These are phyloP conservation scores for Diversispora epigaea DNA, from an alignment of 192 early-diverging fungal genomes.

Conservation along the genomic window DNA sequence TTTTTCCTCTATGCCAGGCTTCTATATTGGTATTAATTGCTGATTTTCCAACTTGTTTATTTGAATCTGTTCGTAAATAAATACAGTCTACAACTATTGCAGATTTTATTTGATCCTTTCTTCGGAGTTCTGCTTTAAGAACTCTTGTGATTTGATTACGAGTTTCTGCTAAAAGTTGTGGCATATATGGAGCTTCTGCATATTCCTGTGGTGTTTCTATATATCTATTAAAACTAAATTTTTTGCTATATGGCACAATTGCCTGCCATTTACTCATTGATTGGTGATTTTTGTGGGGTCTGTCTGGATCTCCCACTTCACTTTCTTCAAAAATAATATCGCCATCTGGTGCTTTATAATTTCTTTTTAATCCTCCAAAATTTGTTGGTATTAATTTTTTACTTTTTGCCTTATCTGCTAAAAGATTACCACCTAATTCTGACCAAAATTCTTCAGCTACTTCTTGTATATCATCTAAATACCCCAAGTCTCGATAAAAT, in stretches of 20 bases:
- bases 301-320: conserved; percentile 1
- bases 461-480: no score
- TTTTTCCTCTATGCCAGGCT: not conserved
- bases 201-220: not conserved
- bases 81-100: conserved; percentile 11
- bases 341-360: no score
- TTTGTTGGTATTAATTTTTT: no score
- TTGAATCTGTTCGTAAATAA: not conserved
- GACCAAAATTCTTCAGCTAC: no score
- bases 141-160: not conserved
- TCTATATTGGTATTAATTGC: not conserved
- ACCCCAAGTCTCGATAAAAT: no score
- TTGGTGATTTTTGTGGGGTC: not conserved
- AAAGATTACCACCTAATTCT: no score
- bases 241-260: conserved; percentile 4
- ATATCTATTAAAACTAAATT: not conserved
- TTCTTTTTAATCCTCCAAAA: no score
- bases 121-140: conserved; percentile 18
- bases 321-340: conserved; percentile 8
- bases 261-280: conserved; percentile 14
- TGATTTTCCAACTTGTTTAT: not conserved
- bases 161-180: not conserved
- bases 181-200: conserved; percentile 15
- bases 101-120: conserved; percentile 18
- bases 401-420: no score